Percentiles rank a stretch among this genome's conserved stretches.
Evolutionary conservation across 73 alveolate genomes (phyloP).

Genomic region (Diophrys sp.): DNA sequence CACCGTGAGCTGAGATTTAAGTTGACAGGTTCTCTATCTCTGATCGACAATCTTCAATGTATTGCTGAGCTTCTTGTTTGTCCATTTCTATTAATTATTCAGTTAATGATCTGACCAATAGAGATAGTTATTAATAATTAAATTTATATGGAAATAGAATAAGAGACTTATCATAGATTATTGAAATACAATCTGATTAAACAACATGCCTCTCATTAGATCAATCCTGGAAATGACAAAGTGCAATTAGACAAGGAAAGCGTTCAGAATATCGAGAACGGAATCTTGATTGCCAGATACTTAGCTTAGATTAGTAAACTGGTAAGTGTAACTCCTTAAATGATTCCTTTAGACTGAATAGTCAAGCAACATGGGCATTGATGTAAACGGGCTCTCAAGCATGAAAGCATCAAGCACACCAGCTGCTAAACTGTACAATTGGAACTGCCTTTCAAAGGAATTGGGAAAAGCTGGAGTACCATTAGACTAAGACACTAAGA

Average conservation of each 20-base stretch:
- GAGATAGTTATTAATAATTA: too few species aligned
- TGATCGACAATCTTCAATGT: too few species aligned
- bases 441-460: constrained; percentile 64
- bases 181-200: neutral
- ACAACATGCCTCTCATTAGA: neutral
- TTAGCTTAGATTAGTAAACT: neutral
- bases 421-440: constrained; percentile 68
- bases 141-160: neutral
- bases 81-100: too few species aligned
- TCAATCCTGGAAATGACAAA: constrained; percentile 3
- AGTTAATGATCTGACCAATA: too few species aligned
- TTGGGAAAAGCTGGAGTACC: constrained; percentile 52
- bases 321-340: neutral
- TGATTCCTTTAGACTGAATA: neutral
- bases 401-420: constrained; percentile 67
- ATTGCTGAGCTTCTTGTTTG: too few species aligned
- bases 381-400: constrained; percentile 9
- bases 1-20: too few species aligned
- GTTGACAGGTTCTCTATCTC: too few species aligned
- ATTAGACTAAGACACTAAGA: constrained; percentile 56
- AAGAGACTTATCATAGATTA: neutral
- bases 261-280: constrained; percentile 9
- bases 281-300: constrained; percentile 4
- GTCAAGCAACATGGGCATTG: neutral
- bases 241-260: constrained; percentile 35